Conservation (phyloP, 768 basidiomycete genomes). For the Tylopilus subfusipes region DNA sequence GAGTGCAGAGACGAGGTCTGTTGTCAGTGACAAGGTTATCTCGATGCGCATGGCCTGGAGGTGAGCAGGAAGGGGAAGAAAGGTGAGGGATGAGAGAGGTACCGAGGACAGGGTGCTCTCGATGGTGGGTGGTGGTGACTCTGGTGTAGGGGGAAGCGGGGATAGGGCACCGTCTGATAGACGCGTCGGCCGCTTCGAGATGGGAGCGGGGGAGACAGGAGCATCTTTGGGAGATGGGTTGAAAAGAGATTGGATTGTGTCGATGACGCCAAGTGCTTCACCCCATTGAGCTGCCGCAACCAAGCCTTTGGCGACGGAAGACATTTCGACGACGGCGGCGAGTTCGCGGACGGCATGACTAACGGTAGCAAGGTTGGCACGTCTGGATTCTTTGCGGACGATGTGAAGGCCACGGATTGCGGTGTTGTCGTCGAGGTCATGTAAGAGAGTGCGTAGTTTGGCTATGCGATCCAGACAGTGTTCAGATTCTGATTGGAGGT, state of each 20-base stretch:
- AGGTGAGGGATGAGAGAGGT: conserved; percentile 64
- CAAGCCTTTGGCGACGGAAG: conserved; percentile 63
- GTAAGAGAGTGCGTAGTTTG: conserved; percentile 65
- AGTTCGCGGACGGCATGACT: conserved; percentile 62
- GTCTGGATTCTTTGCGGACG: conserved; percentile 59
- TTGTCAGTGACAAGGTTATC: conserved; percentile 71
- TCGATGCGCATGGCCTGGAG: conserved; percentile 69
- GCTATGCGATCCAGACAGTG: conserved; percentile 75
- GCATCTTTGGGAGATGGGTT: conserved; percentile 18
- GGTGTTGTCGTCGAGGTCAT: conserved; percentile 70
- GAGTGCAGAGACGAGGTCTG: conserved; percentile 72
- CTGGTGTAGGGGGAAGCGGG: conserved; percentile 38
- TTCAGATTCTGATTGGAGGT: conserved; percentile 85
- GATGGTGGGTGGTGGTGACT: conserved; percentile 15
- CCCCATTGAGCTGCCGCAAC: conserved; percentile 88
- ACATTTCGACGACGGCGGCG: conserved; percentile 72
- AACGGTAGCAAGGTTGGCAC: conserved; percentile 58
- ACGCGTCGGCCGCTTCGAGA: conserved; percentile 2
- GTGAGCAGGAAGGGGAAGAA: conserved; percentile 70
- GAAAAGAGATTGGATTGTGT: conserved; percentile 64
- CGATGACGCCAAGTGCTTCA: conserved; percentile 74
- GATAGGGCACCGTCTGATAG: conserved; percentile 23
- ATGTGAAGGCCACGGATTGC: conserved; percentile 79
- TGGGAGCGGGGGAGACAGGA: conserved; percentile 2
- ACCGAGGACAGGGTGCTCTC: conserved; percentile 38